Evolutionary conservation across 768 basidiomycete species (phyloP), one percentile per base, ranked within the genome.

Genomic region (Naganishia onofrii): DNA sequence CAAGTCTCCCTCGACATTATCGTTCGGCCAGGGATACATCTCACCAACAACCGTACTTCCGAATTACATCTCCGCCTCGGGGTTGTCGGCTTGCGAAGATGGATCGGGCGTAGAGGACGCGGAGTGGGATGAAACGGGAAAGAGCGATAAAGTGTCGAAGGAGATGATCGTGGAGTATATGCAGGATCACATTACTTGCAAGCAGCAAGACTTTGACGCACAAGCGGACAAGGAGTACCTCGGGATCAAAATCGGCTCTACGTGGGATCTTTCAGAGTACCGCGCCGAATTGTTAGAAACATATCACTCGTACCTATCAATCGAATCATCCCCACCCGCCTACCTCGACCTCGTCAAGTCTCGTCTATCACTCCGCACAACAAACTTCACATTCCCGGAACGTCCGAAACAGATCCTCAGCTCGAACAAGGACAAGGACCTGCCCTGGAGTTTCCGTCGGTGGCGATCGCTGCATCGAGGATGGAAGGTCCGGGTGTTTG

Each of bases 381-480:
- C 76, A 23, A 67, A 48, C 36, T 34, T 58, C 1, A 52, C 67
- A 0, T 63, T 73, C 2, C 75, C 75, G 9, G 38, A 66, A 3
- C n/a, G 72, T 36, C 76, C 76, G 0, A 51, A 66, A 6, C 72
- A 72, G 32, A 70, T 77, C 9, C 52, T 75, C 23, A 77, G 74
- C 34, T 75, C 76, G 3, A 75, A 74, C 70, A 70, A 46, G 34
- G 46, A 57, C 67, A 68, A 28, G 52, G 70, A 42, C 3, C 42
- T 63, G 2, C 76, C 76, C 8, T 65, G 51, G 57, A 65, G 72
- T 48, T 77, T 77, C 55, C 60, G 23, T 1, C 58, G 73, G 38
- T 77, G 76, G 76, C 68, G 69, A 31, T 71, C 74, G 54, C 68
- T 75, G 31, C 74, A 74, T 70, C 72, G 72, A 15, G 73, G 72